Percentiles rank a stretch among this genome's conserved stretches.
Conservation (phyloP, 2,329 filamentous ascomycete species). For the Leptographium galeiforme region DNA sequence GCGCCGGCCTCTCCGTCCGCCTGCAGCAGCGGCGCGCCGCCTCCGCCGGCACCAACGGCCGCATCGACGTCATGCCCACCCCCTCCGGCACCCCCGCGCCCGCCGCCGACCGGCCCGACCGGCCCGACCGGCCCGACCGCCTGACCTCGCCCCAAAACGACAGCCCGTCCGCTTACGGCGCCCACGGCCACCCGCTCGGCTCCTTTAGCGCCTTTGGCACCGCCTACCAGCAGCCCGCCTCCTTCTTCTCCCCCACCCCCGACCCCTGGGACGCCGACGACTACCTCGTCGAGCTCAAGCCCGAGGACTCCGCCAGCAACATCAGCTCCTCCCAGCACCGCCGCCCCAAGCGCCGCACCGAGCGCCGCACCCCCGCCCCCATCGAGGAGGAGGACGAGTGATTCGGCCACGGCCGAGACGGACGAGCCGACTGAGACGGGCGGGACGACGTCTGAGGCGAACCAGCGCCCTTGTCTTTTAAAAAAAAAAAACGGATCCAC, state of each 20-base stretch:
- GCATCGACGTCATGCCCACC: constrained; percentile 40
- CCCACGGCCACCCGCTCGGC: background rate
- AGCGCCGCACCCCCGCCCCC: constrained; percentile 57
- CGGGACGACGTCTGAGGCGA: too few relatives aligned
- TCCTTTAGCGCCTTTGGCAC: background rate
- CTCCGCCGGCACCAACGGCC: constrained; percentile 10
- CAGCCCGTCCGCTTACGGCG: background rate
- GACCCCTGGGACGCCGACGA: constrained; percentile 46
- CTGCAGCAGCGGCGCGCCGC: constrained; percentile 39
- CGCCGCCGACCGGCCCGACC: background rate
- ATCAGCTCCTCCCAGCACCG: constrained; percentile 58
- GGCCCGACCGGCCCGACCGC: background rate
- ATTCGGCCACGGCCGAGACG: background rate
- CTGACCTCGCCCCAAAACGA: background rate
- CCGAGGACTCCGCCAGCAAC: constrained; percentile 71
- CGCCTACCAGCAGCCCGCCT: constrained; percentile 15
- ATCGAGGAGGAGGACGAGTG: constrained; percentile 54
- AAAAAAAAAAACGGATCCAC: background rate
- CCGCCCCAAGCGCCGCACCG: constrained; percentile 52
- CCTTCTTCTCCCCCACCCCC: constrained; percentile 29
- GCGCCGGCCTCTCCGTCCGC: constrained; percentile 58
- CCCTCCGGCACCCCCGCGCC: constrained; percentile 14
- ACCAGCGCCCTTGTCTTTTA: background rate
- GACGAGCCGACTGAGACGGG: too few relatives aligned
- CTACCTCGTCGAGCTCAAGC: constrained; percentile 49